Evolutionary conservation across 2,329 filamentous ascomycete species (phyloP), one percentile per base, ranked within the genome.

Genomic region (Penicillium sp.): DNA sequence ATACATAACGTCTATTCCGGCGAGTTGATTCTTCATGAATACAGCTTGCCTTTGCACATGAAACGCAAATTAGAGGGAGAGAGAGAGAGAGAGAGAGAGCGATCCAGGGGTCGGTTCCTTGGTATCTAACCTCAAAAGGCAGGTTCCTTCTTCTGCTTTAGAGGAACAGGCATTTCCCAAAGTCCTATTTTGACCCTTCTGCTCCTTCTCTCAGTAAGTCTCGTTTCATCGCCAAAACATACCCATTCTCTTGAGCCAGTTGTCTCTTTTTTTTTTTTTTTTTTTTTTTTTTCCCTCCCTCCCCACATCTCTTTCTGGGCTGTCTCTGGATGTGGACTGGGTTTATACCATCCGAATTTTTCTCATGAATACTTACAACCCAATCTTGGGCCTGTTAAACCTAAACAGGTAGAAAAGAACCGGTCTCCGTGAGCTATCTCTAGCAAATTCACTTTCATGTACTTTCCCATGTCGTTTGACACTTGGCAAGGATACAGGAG

Each of bases 311-410:
- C 30, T 30, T 30, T 47, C 34, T 55, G 52, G 54, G 41, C 47
- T 61, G 51, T 60, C 56, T 58, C 53, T 54, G 53, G 57, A 58
- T 58, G 40, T 57, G 35, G 38, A 60, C 32, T 39, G 43, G 51
- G 57, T 57, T 54, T 53, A 60, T 62, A 62, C 53, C 45, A 36
- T 53, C 51, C 48, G 35, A 16, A 27, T 35, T 61, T 51, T 60
- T 56, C 55, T 54, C 53, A 52, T 53, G 55, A 48, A 58, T 46
- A 53, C 51, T 23, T 46, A 45, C 42, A 38, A 39, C 29, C n/a
- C 27, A 38, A 39, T 51, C 40, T 55, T 38, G 38, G 32, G 36
- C 47, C 18, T 54, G 7, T 49, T 18, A 10, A 27, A 16, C 36
- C 38, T 18, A 26, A 27, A 11, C n/a, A n/a, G 36, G 29, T 16